phyloP scores from a whole-genome alignment of 768 basidiomycete species.

The Goffeauzyma gilvescens region DNA sequence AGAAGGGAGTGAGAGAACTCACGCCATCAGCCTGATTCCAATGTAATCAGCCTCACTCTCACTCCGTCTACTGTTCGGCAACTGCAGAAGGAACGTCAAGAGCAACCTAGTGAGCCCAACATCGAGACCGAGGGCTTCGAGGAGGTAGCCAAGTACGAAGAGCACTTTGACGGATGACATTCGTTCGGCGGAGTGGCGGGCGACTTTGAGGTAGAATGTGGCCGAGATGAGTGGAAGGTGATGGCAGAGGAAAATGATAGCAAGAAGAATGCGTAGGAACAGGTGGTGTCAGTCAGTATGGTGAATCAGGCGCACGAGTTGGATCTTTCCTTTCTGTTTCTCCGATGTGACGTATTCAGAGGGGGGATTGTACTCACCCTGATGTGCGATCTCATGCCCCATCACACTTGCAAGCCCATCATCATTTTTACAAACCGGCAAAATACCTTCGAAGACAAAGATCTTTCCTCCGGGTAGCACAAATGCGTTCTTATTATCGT shows the following conservation, averaged over 20 bases:
- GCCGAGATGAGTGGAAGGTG: too few relatives aligned
- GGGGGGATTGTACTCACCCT: conserved; percentile 36
- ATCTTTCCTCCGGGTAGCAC: conserved; percentile 53
- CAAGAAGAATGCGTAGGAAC: conserved; percentile 5
- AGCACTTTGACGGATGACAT: conserved; percentile 33
- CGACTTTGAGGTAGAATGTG: too few relatives aligned
- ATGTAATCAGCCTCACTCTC: conserved; percentile 82
- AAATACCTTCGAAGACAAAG: conserved; percentile 72
- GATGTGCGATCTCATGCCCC: too few relatives aligned
- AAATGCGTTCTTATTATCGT: conserved; percentile 56
- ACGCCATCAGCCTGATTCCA: conserved; percentile 58
- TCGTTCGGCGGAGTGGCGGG: conserved; percentile 34
- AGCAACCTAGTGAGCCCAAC: conserved; percentile 39
- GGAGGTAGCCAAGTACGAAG: conserved; percentile 35
- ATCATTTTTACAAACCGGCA: conserved; percentile 58
- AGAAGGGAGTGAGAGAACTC: too few relatives aligned
- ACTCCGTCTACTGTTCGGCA: conserved; percentile 65
- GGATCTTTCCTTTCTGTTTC: too few relatives aligned
- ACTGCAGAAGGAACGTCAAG: conserved; percentile 40
- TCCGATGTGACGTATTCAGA: too few relatives aligned
- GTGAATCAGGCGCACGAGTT: neutral
- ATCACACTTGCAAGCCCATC: conserved; percentile 67
- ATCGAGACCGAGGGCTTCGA: conserved; percentile 41
- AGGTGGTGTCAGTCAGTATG: neutral
- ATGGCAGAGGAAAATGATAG: too few relatives aligned